Conservation (phyloP, 2,329 filamentous ascomycete genomes). For the Penicillium hordei region DNA sequence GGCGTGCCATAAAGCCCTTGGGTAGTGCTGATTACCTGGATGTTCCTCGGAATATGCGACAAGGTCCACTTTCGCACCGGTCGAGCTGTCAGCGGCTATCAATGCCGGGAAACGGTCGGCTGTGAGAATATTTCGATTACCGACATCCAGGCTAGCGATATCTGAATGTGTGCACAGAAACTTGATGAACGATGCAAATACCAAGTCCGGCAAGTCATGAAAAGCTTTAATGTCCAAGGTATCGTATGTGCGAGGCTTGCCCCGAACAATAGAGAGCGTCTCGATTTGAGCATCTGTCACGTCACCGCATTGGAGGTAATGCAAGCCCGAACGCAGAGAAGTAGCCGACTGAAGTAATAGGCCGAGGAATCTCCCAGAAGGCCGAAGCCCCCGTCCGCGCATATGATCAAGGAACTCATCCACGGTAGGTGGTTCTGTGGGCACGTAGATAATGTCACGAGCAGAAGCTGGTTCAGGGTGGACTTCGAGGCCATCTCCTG, state of each 20-base stretch:
- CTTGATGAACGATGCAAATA: constrained; percentile 48
- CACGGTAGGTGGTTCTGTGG: constrained; percentile 53
- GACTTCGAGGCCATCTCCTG: constrained; percentile 59
- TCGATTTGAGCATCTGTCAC: constrained; percentile 35
- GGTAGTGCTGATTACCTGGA: constrained; percentile 21
- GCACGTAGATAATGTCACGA: constrained; percentile 58
- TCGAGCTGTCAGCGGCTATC: neutral
- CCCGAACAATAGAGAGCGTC: constrained; percentile 30
- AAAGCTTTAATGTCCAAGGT: constrained; percentile 23
- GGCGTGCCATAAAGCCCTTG: constrained; percentile 38
- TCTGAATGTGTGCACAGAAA: constrained; percentile 41
- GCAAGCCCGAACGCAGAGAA: constrained; percentile 42
- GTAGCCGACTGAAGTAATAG: constrained; percentile 51
- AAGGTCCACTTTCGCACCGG: constrained; percentile 14
- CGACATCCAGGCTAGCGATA: constrained; percentile 12
- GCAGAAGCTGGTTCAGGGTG: constrained; percentile 56
- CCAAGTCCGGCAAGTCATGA: constrained; percentile 30
- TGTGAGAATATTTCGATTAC: constrained; percentile 17
- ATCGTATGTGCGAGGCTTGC: constrained; percentile 15
- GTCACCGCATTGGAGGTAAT: constrained; percentile 43
- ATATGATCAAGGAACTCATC: constrained; percentile 55
- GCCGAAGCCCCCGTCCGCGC: constrained; percentile 44
- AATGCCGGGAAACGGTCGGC: constrained; percentile 29
- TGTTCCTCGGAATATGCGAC: constrained; percentile 21
- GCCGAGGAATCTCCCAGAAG: constrained; percentile 47